Evolutionary conservation across 768 basidiomycete genomes (phyloP).

Genomic region (Naganishia vaughanmartiniae): DNA sequence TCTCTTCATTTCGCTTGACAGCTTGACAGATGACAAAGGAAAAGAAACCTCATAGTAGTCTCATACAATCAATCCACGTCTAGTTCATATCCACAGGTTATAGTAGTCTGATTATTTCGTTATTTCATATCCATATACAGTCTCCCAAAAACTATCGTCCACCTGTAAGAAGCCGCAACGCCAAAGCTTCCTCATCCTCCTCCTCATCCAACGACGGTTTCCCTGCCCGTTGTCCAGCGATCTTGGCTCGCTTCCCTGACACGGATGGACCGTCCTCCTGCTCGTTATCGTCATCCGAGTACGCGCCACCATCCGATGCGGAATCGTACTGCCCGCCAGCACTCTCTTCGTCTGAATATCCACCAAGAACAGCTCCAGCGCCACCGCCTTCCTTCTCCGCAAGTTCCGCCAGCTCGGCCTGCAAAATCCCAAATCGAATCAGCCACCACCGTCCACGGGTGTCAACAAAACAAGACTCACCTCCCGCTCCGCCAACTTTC

Average conservation of each 20-base stretch:
- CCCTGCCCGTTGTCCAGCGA: slow-evolving; percentile 10
- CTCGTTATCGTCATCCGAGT: not conserved
- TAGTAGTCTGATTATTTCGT: too few relatives aligned
- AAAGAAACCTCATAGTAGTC: too few relatives aligned
- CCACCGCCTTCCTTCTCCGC: slow-evolving; percentile 44
- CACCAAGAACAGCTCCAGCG: slow-evolving; percentile 52
- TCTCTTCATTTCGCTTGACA: too few relatives aligned
- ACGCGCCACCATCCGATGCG: slow-evolving; percentile 45
- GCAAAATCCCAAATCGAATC: slow-evolving; percentile 25
- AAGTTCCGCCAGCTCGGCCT: slow-evolving; percentile 20
- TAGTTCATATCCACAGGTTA: not conserved
- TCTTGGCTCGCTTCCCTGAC: slow-evolving; percentile 36
- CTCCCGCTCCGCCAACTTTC: slow-evolving; percentile 71
- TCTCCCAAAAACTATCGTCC: slow-evolving; percentile 5
- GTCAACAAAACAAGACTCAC: slow-evolving; percentile 40
- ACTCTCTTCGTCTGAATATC: slow-evolving; percentile 63
- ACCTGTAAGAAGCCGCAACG: slow-evolving; percentile 59
- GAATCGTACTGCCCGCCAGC: slow-evolving; percentile 69
- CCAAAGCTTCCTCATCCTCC: slow-evolving; percentile 65
- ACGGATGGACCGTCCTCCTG: slow-evolving; percentile 41
- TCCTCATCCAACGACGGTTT: slow-evolving; percentile 42
- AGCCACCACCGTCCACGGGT: slow-evolving; percentile 8
- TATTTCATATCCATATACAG: not conserved
- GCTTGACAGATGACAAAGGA: too few relatives aligned
- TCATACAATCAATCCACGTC: not conserved